Evolutionary conservation across 176 grass and related monocot species (phyloP).

Genomic region (Oryza glaberrima): DNA sequence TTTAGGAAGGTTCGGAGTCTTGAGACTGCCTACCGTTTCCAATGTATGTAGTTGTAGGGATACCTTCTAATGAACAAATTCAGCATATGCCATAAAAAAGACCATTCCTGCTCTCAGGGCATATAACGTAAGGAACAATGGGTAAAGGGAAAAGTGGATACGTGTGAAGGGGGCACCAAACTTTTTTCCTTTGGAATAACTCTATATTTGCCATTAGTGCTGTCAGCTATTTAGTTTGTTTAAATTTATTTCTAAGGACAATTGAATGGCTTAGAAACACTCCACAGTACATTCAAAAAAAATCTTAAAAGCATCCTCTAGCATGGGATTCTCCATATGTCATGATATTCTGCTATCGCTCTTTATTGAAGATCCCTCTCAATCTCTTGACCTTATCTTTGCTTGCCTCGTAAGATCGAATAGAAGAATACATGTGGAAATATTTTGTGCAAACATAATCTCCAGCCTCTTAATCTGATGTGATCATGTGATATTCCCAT

Average conservation of each 20-base stretch:
- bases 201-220: neutral
- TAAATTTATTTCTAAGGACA: neutral
- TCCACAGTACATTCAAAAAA: neutral
- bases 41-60: neutral
- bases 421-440: neutral
- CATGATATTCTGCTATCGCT: too few relatives aligned
- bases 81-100: neutral
- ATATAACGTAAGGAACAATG: neutral
- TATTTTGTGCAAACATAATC: neutral
- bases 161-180: neutral
- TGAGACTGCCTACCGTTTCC: neutral
- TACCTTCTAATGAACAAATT: neutral
- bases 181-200: neutral
- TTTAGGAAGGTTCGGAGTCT: neutral
- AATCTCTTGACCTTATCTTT: neutral
- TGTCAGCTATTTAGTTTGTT: neutral
- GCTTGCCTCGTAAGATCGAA: neutral
- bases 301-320: neutral
- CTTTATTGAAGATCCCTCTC: neutral
- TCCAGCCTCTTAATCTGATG: neutral
- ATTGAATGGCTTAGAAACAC: slow-evolving; percentile 5
- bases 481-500: neutral
- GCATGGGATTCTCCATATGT: neutral
- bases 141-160: too few relatives aligned
- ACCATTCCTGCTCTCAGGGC: neutral